A percentile compares a stretch with the other conserved stretches of the same genome.
Evolutionary conservation across 2,329 filamentous ascomycete genomes (phyloP).

Genomic region (Huntiella decipiens): DNA sequence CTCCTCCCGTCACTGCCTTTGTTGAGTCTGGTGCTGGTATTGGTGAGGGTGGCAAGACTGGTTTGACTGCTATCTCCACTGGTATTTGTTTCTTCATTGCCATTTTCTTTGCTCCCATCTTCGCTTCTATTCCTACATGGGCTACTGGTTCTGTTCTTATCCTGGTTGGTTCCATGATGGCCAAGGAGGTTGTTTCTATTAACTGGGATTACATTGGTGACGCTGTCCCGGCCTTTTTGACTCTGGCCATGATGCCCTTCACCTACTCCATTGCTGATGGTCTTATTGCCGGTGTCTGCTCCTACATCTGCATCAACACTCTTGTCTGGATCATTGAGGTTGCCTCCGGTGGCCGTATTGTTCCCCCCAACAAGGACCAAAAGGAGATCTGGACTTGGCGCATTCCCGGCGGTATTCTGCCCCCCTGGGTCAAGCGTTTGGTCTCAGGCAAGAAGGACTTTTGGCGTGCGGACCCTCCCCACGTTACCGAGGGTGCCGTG

Average conservation of each 20-base stretch:
- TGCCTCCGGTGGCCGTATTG: conserved; percentile 46
- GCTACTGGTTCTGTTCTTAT: conserved; percentile 73
- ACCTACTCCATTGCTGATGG: conserved; percentile 79
- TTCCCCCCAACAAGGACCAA: conserved; percentile 54
- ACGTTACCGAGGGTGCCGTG: conserved; percentile 12
- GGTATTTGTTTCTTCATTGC: conserved; percentile 53
- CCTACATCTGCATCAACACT: conserved; percentile 59
- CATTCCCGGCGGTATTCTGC: conserved; percentile 54
- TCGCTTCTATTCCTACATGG: conserved; percentile 61
- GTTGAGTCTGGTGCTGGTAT: conserved; percentile 62
- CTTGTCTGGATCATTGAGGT: conserved; percentile 50
- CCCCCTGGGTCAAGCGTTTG: conserved; percentile 51
- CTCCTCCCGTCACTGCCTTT: conserved; percentile 54
- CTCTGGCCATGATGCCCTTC: conserved; percentile 73
- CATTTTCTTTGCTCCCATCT: conserved; percentile 58
- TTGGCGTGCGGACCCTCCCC: conserved; percentile 27
- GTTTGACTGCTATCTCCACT: conserved; percentile 49
- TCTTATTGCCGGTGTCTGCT: conserved; percentile 60
- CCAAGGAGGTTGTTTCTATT: conserved; percentile 57
- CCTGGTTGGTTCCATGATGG: conserved; percentile 79
- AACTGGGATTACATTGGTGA: conserved; percentile 81
- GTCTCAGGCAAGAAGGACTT: conserved; percentile 52
- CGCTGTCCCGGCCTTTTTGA: conserved; percentile 66
- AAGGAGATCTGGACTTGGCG: conserved; percentile 69
- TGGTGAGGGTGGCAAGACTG: conserved; percentile 54